Percentiles rank a stretch among this genome's conserved stretches.
Evolutionary conservation across 2,329 filamentous ascomycete genomes (phyloP).

Genomic region (Ophiostoma sp.): DNA sequence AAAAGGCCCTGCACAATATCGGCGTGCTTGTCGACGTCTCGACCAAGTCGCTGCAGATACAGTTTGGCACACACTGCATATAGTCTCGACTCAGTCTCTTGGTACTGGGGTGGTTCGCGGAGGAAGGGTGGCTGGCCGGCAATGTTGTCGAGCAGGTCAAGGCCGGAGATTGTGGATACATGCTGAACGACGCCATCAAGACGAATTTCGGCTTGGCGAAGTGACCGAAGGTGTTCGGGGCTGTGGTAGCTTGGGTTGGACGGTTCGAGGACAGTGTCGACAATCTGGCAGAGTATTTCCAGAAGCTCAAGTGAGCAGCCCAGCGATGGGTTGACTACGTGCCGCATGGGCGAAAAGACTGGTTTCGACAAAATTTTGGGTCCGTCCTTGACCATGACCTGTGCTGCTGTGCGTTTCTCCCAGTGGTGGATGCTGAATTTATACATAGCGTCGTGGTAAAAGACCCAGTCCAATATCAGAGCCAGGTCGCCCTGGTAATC

Average conservation of each 20-base stretch:
- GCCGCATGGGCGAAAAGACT: constrained; percentile 27
- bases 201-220: constrained; percentile 25
- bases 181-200: constrained; percentile 26
- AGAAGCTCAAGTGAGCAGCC: constrained; percentile 32
- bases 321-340: constrained; percentile 24
- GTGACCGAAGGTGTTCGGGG: background rate
- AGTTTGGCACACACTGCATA: constrained; percentile 24
- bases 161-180: background rate
- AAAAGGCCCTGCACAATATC: constrained; percentile 1
- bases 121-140: background rate
- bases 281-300: constrained; percentile 27
- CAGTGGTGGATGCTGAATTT: constrained; percentile 33
- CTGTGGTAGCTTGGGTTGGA: constrained; percentile 22
- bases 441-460: constrained; percentile 31
- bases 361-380: constrained; percentile 29
- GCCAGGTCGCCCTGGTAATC: constrained; percentile 30
- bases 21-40: background rate
- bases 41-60: constrained; percentile 25
- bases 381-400: constrained; percentile 17
- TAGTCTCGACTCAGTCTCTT: constrained; percentile 14
- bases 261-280: constrained; percentile 27
- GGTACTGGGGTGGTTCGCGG: background rate
- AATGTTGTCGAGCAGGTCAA: background rate
- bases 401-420: constrained; percentile 20
- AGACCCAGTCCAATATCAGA: constrained; percentile 31